Conservation (phyloP, 1,284 basidiomycete genomes). For the Pulveroboletus ridleyi region DNA sequence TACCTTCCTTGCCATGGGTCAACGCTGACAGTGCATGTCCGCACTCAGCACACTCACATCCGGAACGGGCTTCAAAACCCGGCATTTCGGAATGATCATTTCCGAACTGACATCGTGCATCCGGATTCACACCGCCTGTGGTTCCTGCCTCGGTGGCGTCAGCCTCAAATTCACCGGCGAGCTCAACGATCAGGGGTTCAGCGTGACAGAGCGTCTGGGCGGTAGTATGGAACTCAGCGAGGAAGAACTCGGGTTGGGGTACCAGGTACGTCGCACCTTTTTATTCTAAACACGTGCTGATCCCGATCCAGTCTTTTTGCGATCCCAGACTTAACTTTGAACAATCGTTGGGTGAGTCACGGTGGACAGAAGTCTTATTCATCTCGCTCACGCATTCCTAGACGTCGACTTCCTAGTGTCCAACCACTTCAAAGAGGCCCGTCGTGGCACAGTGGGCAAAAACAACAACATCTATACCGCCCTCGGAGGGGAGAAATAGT, state of each 20-base stretch:
- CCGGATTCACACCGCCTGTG: slow-evolving; percentile 76
- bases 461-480: slow-evolving; percentile 38
- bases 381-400: slow-evolving; percentile 33
- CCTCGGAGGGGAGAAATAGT: slow-evolving; percentile 35
- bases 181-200: slow-evolving; percentile 91
- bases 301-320: slow-evolving; percentile 54
- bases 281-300: slow-evolving; percentile 2
- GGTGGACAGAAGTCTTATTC: not conserved
- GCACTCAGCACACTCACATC: slow-evolving; percentile 79
- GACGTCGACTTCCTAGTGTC: slow-evolving; percentile 84
- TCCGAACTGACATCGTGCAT: slow-evolving; percentile 86
- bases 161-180: slow-evolving; percentile 98
- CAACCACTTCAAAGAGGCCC: slow-evolving; percentile 77
- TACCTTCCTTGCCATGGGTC: too few species aligned
- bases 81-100: slow-evolving; percentile 92
- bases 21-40: too few species aligned
- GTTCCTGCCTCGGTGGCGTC: slow-evolving; percentile 89
- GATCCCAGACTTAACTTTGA: slow-evolving; percentile 86
- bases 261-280: slow-evolving; percentile 57
- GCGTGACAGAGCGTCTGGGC: slow-evolving; percentile 87
- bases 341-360: slow-evolving; percentile 73
- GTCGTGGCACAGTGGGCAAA: slow-evolving; percentile 42
- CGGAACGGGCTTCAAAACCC: slow-evolving; percentile 82
- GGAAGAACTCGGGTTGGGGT: slow-evolving; percentile 74
- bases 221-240: slow-evolving; percentile 85